phyloP scores from a whole-genome alignment of 345 rosid species.

The Geranium brycei region DNA sequence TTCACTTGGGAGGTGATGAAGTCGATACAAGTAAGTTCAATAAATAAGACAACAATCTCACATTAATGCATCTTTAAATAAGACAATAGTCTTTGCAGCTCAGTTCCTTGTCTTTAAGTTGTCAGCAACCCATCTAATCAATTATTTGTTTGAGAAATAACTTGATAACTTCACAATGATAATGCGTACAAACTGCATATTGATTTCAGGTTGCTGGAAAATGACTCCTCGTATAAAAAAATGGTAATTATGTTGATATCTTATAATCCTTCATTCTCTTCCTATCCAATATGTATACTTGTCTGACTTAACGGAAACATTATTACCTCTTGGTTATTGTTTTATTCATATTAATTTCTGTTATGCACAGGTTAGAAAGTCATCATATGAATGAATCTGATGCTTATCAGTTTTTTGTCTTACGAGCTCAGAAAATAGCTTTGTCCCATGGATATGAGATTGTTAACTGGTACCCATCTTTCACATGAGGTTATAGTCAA shows the following conservation, averaged over 20 bases:
- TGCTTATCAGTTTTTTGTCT: slow-evolving; percentile 59
- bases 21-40: slow-evolving; percentile 46
- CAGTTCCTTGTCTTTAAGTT: no score
- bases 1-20: slow-evolving; percentile 81
- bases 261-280: background rate
- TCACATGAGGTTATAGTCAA: background rate
- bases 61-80: no score
- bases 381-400: slow-evolving; percentile 30
- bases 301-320: background rate
- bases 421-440: slow-evolving; percentile 49
- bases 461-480: slow-evolving; percentile 43
- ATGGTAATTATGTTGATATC: slow-evolving; percentile 28
- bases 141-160: no score
- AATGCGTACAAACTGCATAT: slow-evolving; percentile 1
- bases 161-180: slow-evolving; percentile 2
- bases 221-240: slow-evolving; percentile 32
- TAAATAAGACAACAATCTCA: background rate
- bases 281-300: background rate
- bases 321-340: background rate
- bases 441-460: slow-evolving; percentile 50
- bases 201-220: slow-evolving; percentile 56
- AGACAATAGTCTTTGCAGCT: background rate
- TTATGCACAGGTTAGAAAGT: slow-evolving; percentile 31
- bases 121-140: no score
- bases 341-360: background rate